Conservation (phyloP, 495 filamentous ascomycete genomes). For the Penicillium goetzii region DNA sequence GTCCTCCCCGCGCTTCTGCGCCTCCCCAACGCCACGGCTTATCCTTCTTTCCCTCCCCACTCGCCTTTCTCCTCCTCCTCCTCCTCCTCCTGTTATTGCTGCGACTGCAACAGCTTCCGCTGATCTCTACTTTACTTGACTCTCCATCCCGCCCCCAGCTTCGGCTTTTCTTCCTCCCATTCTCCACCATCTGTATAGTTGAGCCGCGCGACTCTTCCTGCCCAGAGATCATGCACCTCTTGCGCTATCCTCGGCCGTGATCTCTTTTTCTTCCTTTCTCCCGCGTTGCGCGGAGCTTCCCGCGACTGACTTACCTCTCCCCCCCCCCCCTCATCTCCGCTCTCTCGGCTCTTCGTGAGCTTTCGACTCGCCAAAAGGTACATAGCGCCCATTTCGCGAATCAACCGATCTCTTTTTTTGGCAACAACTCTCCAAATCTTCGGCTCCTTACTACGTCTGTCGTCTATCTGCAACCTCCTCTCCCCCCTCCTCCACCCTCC, state of each 20-base stretch:
- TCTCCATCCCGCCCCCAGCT: neutral
- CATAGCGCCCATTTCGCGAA: neutral
- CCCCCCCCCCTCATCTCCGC: neutral
- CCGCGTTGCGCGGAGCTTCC: conserved; percentile 5
- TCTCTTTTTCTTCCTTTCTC: conserved; percentile 10
- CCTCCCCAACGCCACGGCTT: conserved; percentile 31
- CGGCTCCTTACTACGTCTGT: neutral
- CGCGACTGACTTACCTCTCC: neutral
- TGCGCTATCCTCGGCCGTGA: conserved; percentile 32
- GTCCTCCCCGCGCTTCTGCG: conserved; percentile 25
- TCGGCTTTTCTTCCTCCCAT: conserved; percentile 2
- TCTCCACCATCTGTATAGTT: neutral
- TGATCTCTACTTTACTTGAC: neutral
- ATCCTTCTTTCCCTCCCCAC: conserved; percentile 18
- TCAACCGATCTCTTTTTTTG: conserved; percentile 11
- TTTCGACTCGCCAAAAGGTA: neutral
- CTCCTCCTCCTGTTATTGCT: too few species aligned
- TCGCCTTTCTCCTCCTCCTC: conserved; percentile 7
- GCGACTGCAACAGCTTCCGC: neutral
- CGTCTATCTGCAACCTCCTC: neutral
- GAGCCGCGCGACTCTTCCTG: neutral
- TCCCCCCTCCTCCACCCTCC: conserved; percentile 11
- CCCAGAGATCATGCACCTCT: conserved; percentile 31
- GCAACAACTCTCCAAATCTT: neutral
- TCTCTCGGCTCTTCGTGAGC: conserved; percentile 1